A percentile compares a stretch with the other conserved stretches of the same genome.
phyloP scores from a whole-genome alignment of 345 rosid species.

The Turnera subulata region DNA sequence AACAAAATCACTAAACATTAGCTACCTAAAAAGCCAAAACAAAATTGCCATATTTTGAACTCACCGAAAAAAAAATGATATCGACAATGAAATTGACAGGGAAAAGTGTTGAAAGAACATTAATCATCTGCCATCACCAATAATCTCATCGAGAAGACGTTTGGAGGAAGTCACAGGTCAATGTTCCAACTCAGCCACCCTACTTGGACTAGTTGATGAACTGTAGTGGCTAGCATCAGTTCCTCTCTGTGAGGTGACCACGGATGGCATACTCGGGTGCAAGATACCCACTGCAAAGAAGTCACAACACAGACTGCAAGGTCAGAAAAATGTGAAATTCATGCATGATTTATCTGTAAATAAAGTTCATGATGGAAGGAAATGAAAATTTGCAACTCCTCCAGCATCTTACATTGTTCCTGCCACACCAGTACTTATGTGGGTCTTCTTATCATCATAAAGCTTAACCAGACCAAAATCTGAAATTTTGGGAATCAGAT shows the following conservation, averaged over 20 bases:
- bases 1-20: too few species aligned
- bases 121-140: neutral
- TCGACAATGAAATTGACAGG: too few species aligned
- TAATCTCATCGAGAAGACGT: neutral
- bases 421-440: slow-evolving; percentile 57
- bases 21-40: too few species aligned
- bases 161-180: neutral
- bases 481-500: slow-evolving; percentile 50
- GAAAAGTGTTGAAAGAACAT: neutral
- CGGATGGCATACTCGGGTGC: slow-evolving; percentile 77
- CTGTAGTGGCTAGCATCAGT: slow-evolving; percentile 4
- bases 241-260: slow-evolving; percentile 60
- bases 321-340: neutral
- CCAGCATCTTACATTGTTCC: slow-evolving; percentile 52
- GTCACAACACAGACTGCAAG: neutral
- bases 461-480: slow-evolving; percentile 66
- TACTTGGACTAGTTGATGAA: slow-evolving; percentile 17
- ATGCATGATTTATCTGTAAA: neutral
- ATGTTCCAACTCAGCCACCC: neutral
- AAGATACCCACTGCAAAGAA: slow-evolving; percentile 46
- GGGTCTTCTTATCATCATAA: slow-evolving; percentile 50
- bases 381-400: neutral
- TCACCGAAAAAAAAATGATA: too few species aligned
- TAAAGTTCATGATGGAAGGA: neutral
- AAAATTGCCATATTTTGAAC: too few species aligned